Base-by-base conservation (phyloP, 805 yeast species). In the Candida coleopterorum region DNA sequence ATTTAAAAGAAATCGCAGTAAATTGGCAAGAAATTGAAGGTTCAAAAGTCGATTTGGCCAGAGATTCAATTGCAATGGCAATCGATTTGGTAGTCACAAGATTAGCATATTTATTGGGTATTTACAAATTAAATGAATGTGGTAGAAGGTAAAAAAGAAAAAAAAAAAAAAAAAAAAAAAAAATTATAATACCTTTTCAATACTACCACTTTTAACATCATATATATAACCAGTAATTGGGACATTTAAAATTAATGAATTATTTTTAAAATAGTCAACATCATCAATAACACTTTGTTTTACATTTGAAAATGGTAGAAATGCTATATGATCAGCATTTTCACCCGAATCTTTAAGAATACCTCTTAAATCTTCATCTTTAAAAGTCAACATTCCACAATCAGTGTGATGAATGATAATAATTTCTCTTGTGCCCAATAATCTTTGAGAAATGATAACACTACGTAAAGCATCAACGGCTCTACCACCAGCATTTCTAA, bases 11-110 rank as follows among this genome's bases (percentile, higher is more conserved):
- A 63, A 75, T 89, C 14, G 79, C 96, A 8, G 86, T 93, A 26
- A 83, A 83, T 42, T 93, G 98, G 98, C 96, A 88, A 60, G 98
- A 93, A 60, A 93, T 93, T 30, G 94, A 76, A 48, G 98, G 98
- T 0, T 85, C 95, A 29, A 93, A 93, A 60, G 83, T 93, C 60
- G 96, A 82, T 51, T 70, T 93, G 41, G 96, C 97, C 7, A 72
- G 84, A 46, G 98, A 90, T 59, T 80, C 90, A 38, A 77, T 93
- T 42, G 78, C 74, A 40, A 93, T 93, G 98, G 97, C 97, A 11
- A 74, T 85, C 29, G 98, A 93, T 56, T 68, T 93, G 59, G 85
- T 93, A 26, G 88, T 87, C 14, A 90, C 94, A 29, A 72, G 44
- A 29, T 25, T 41, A 17, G 96, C 97, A 4, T 93, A 90, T 55